A percentile compares a stretch with the other conserved stretches of the same genome.
These are phyloP conservation scores for Picocystis salinarum DNA, from an alignment of 139 green algal genomes.

Conservation along the genomic window DNA sequence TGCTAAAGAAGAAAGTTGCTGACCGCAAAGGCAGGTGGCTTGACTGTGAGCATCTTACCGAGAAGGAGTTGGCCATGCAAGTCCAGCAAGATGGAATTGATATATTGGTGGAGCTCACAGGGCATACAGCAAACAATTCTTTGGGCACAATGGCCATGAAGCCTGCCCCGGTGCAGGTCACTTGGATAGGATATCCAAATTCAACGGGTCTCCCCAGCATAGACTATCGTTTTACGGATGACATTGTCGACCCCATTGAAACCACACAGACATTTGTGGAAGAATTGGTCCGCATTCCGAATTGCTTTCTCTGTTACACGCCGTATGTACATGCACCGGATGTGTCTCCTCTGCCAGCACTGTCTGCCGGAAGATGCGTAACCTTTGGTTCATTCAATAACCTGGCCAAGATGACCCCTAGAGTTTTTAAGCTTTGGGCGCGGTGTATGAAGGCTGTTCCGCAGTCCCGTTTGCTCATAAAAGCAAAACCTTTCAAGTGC, in stretches of 20 bases:
- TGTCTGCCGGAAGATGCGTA: conserved; percentile 55
- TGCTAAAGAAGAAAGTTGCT: conserved; percentile 28
- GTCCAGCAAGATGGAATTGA: conserved; percentile 63
- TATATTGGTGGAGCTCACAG: conserved; percentile 90
- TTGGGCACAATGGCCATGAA: conserved; percentile 60
- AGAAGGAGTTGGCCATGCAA: conserved; percentile 38
- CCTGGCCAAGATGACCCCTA: conserved; percentile 76
- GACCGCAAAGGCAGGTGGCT: conserved; percentile 34
- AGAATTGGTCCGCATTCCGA: conserved; percentile 59
- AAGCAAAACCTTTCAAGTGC: conserved; percentile 93
- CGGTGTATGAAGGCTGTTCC: conserved; percentile 38
- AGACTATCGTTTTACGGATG: conserved; percentile 77
- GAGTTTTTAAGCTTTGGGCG: conserved; percentile 61
- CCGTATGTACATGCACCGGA: conserved; percentile 48
- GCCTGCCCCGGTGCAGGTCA: conserved; percentile 73
- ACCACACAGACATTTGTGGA: conserved; percentile 50
- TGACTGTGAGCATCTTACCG: conserved; percentile 25
- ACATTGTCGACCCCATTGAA: conserved; percentile 42
- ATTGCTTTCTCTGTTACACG: conserved; percentile 96
- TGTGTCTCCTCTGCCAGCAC: conserved; percentile 48
- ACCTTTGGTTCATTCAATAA: conserved; percentile 98
- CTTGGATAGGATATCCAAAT: conserved; percentile 98
- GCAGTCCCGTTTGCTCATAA: conserved; percentile 66
- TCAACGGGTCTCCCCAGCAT: conserved; percentile 63
- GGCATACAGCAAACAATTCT: conserved; percentile 89